These are phyloP conservation scores for Closterium sp. DNA, from an alignment of 139 green algal species.

Conservation along the genomic window DNA sequence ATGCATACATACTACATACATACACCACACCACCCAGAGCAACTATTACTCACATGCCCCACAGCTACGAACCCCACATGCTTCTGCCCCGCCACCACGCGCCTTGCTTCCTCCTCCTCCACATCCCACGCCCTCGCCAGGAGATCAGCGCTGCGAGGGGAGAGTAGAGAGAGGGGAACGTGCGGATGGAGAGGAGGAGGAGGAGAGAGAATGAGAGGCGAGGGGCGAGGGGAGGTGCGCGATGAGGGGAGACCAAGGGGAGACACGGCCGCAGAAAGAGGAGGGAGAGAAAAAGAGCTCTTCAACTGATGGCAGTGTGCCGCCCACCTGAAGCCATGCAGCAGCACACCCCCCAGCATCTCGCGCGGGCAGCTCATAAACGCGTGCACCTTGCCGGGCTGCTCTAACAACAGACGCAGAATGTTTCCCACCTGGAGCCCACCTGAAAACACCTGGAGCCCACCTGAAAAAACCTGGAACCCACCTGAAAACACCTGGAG, in stretches of 20 bases:
- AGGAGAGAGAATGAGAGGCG: background rate
- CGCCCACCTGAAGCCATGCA: background rate
- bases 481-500: too few species aligned
- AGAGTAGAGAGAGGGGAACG: background rate
- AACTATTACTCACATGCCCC: background rate
- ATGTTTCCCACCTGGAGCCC: too few species aligned
- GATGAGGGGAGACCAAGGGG: too few species aligned
- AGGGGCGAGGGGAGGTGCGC: background rate
- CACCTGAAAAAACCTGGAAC: too few species aligned
- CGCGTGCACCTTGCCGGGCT: background rate
- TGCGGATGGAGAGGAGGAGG: background rate
- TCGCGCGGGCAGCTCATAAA: background rate
- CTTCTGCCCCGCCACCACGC: conserved; percentile 26
- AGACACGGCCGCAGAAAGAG: too few species aligned
- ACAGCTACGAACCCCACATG: conserved; percentile 15
- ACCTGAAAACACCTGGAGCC: too few species aligned
- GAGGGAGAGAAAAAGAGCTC: too few species aligned
- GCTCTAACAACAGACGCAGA: too few species aligned
- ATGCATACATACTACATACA: too few species aligned
- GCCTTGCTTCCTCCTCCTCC: conserved; percentile 33
- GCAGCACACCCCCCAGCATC: background rate
- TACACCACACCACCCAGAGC: too few species aligned
- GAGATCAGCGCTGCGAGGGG: conserved; percentile 14
- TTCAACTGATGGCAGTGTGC: too few species aligned
- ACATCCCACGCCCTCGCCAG: conserved; percentile 34